Evolutionary conservation across 805 yeast species (phyloP).

Genomic region (Barnettozyma populi): DNA sequence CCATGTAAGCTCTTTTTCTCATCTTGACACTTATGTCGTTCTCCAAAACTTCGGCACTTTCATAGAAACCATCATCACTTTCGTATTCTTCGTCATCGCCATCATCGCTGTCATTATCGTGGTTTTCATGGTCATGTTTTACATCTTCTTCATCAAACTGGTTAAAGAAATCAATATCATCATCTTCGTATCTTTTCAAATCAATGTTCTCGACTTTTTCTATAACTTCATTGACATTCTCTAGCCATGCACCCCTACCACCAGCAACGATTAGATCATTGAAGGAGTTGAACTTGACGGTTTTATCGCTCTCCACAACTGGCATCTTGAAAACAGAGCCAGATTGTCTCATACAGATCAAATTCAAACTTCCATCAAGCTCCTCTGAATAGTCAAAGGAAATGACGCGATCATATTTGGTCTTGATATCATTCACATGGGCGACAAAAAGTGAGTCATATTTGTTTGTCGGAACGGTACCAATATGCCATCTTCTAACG

Average conservation of each 20-base stretch:
- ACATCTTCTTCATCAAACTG: constrained; percentile 4
- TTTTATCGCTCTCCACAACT: constrained; percentile 58
- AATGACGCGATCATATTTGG: constrained; percentile 75
- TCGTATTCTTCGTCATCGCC: constrained; percentile 9
- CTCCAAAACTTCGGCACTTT: constrained; percentile 42
- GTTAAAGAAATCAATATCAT: constrained; percentile 8
- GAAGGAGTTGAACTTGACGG: constrained; percentile 59
- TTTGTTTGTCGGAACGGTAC: constrained; percentile 41
- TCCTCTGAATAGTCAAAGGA: constrained; percentile 64
- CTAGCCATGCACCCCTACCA: constrained; percentile 44
- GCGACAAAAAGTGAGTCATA: constrained; percentile 68
- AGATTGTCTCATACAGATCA: constrained; percentile 86
- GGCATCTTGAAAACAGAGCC: constrained; percentile 83
- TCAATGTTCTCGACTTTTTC: constrained; percentile 18
- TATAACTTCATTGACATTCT: constrained; percentile 28
- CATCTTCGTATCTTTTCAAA: constrained; percentile 9
- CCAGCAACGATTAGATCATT: constrained; percentile 63
- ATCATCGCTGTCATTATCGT: constrained; percentile 1
- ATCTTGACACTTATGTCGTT: constrained; percentile 74
- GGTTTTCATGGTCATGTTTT: constrained; percentile 2
- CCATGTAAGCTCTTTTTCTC: constrained; percentile 62
- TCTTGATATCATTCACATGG: constrained; percentile 64
- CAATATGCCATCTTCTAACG: constrained; percentile 77
- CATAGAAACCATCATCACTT: constrained; percentile 24
- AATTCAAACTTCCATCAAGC: constrained; percentile 44